Evolutionary conservation across 495 filamentous ascomycete genomes (phyloP), one percentile per base, ranked within the genome.

Genomic region (Tetracladium setigerum): DNA sequence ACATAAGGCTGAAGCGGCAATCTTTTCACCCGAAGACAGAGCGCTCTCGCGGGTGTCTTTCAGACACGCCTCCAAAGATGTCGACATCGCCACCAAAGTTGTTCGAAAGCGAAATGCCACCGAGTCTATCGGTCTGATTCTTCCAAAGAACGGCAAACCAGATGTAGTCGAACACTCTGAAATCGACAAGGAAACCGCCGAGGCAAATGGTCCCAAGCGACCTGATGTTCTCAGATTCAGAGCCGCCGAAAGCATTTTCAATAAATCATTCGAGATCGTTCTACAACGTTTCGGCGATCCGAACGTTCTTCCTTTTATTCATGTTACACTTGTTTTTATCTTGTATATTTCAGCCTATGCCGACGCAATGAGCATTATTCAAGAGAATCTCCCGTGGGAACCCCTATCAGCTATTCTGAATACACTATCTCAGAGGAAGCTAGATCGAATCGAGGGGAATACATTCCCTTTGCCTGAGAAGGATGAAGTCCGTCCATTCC

Each of bases 161-260:
- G 94, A 96, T 56, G 92, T 99, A 5, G 94, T 99, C 15, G 92
- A 99, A 70, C 97, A 99, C 73, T 95, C 89, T 12, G 92, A 99
- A 67, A 97, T 99, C 56, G 87, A 95, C 73, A 66, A 81, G 49
- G 81, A 77, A 39, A 88, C 84, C 2, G 84, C 91, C 31, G 89
- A 95, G 62, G 90, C 89, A 54, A 80, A 84, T 62, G 92, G 97
- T 62, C 73, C 84, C 44, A 84, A 87, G 63, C 82, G 96, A 58
- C 73, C 76, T 1, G 80, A 79, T 37, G 71, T 97, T 43, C 78
- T 99, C 61, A 95, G 87, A 69, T 96, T 95, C 82, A 83, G 92
- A 36, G 91, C 92, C 41, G 92, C 90, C 54, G 2, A 54, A 59
- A 99, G 97, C 70, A 99, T 99, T 51, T 94, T 99, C 68, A 99